Base-by-base conservation (phyloP, 1,139 yeast genomes). In the Blastobotrys serpentis region DNA sequence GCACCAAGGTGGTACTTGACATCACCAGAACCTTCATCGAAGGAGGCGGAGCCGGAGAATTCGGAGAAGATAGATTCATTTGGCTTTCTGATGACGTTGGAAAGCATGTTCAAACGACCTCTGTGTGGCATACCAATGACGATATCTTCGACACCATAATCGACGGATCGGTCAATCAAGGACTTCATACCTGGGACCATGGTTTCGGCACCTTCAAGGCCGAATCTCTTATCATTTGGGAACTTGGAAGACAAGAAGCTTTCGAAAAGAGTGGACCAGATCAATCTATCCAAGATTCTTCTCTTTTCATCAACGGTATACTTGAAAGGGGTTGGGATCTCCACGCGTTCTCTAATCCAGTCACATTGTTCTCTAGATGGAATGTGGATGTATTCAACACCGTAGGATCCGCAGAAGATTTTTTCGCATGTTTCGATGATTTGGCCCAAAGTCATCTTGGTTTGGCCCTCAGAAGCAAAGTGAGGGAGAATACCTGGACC, bases 111-210 rank as follows among this genome's bases (percentile, higher is more conserved):
- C 65, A 92, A 79, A 77, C 99, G 85, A 74, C 99, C 99, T 80
- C 99, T 88, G 73, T 92, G 98, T 51, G 99, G 97, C 98, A 92
- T 92, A 76, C 99, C 99, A 63, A 94, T 85, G 63, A 92, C 95
- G 55, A 92, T 82, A 68, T 92, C 98, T 72, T 90, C 97, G 51
- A 90, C 84, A 63, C 99, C 99, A 55, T 76, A 74, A 60, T 89
- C 97, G 47, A 90, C 98, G 42, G 96, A 81, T 56, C 90, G 83
- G 71, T 92, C 99, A 67, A 92, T 90, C 68, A 92, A 73, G 45
- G 97, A 86, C 75, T 92, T 92, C 79, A 92, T 84, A 75, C 98
- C 98, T 42, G 98, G 98, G 47, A 92, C 88, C 63, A 86, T 86
- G 43, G 96, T 77, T 74, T 92, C 99, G 57, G 95, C 95, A 75